Percentiles rank a stretch among this genome's conserved stretches.
Evolutionary conservation across 371 early-diverging fungal genomes (phyloP).

Genomic region (Encephalitozoon romaleae): DNA sequence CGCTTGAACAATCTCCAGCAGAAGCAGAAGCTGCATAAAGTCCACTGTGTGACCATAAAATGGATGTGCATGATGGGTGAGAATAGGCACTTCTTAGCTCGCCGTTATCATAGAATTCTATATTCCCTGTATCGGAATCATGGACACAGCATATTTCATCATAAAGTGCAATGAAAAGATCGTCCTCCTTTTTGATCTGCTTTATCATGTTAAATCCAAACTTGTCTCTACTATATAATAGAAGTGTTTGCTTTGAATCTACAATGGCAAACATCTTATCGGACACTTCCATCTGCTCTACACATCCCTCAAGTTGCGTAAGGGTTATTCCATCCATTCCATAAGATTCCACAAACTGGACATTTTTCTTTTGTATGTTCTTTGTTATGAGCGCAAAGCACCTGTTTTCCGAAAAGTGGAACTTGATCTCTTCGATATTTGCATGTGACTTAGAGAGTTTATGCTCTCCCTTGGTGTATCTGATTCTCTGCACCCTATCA

Average conservation of each 20-base stretch:
- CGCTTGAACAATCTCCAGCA: neutral
- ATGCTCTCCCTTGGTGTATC: neutral
- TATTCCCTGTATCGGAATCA: constrained; percentile 15
- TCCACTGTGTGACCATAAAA: constrained; percentile 45
- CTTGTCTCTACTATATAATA: constrained; percentile 31
- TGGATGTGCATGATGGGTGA: constrained; percentile 37
- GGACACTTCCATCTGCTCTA: neutral
- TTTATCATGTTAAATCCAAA: constrained; percentile 3
- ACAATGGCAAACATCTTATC: constrained; percentile 23
- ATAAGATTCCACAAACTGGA: constrained; percentile 33
- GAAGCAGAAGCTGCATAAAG: constrained; percentile 39
- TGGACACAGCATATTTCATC: constrained; percentile 15
- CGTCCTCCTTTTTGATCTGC: constrained; percentile 21
- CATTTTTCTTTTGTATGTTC: neutral
- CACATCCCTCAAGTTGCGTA: neutral
- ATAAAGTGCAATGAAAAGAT: neutral
- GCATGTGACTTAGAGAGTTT: constrained; percentile 20
- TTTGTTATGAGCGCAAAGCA: constrained; percentile 42
- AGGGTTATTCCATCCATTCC: constrained; percentile 9
- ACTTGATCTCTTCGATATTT: constrained; percentile 27
- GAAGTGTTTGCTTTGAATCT: neutral
- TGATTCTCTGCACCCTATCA: constrained; percentile 33
- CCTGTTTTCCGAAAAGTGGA: constrained; percentile 17
- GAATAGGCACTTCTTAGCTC: constrained; percentile 11
- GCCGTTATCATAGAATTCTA: constrained; percentile 50